Evolutionary conservation across 805 yeast genomes (phyloP), one percentile per base, ranked within the genome.

Genomic region (Candida alai): DNA sequence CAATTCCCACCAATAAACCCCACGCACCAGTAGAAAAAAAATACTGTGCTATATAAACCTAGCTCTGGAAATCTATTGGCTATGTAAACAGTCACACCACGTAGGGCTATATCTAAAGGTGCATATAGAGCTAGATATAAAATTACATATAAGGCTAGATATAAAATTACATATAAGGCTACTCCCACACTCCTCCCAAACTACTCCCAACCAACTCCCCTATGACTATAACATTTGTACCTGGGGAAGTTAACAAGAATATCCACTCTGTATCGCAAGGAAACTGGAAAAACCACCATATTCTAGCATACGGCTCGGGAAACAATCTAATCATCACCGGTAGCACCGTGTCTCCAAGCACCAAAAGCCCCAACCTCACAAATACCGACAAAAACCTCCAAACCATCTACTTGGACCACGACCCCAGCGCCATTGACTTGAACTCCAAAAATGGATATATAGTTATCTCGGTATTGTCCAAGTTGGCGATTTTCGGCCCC

Each of bases 281-380:
- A 5, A 59, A 62, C 24, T 87, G 95, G 95, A 76, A 76, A 36
- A 66, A 68, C 8, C 76, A 75, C 39, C 73, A 76, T 33, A 57
- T 87, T 2, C 59, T 84, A 21, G 78, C 78, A 1, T 90, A 90
- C 54, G 84, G 88, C 38, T 85, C 96, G 1, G 97, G 96, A 1
- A 87, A 87, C 59, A 87, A 86, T 53, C 65, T 90, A 44, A 83
- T 90, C 21, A 70, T 66, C 11, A 44, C 57, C 33, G 34, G 42
- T 6, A 45, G 52, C 16, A 41, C 56, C 9, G 42, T 36, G 12
- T 36, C 42, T 15, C 28, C 16, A 11, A 32, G 34, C 18, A 35
- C 34, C 12, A 37, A 25, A 19, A 36, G 32, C 18, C 39, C 28
- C 14, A 33, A 10, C 10, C 28, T 39, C 2, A 24, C 19, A 3